These are phyloP conservation scores for Nadsonia fulvescens DNA, from an alignment of 805 yeast species.

Conservation along the genomic window DNA sequence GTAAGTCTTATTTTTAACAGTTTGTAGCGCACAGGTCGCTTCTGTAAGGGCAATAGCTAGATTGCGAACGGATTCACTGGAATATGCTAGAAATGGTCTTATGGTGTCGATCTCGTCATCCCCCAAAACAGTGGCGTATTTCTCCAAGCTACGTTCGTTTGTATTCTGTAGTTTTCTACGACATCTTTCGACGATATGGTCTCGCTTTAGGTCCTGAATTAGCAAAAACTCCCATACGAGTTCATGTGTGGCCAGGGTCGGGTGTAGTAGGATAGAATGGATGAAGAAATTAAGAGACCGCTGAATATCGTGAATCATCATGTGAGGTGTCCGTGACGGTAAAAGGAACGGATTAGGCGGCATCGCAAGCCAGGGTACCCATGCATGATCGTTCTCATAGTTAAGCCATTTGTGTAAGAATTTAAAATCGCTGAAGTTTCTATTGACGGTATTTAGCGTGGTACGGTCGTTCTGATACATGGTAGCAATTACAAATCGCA, in stretches of 20 bases:
- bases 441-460: conserved; percentile 12
- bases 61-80: no score
- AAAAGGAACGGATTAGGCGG: conserved; percentile 15
- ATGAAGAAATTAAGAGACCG: conserved; percentile 32
- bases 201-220: conserved; percentile 11
- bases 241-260: conserved; percentile 20
- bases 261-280: conserved; percentile 24
- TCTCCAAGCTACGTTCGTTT: conserved; percentile 11
- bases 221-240: conserved; percentile 25
- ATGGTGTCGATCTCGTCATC: conserved; percentile 9
- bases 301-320: conserved; percentile 21
- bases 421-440: conserved; percentile 18
- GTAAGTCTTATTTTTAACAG: no score
- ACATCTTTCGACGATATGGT: conserved; percentile 13
- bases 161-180: conserved; percentile 13
- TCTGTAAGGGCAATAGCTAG: no score
- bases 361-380: conserved; percentile 19
- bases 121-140: conserved; percentile 8
- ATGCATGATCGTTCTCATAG: conserved; percentile 20
- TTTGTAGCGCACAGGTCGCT: no score
- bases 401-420: conserved; percentile 18
- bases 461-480: conserved; percentile 6
- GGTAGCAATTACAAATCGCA: conserved; percentile 12
- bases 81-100: no score
- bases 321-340: conserved; percentile 16